These are phyloP conservation scores for Phtheirospermum japonicum DNA, from an alignment of 257 asterid genomes.

Conservation along the genomic window DNA sequence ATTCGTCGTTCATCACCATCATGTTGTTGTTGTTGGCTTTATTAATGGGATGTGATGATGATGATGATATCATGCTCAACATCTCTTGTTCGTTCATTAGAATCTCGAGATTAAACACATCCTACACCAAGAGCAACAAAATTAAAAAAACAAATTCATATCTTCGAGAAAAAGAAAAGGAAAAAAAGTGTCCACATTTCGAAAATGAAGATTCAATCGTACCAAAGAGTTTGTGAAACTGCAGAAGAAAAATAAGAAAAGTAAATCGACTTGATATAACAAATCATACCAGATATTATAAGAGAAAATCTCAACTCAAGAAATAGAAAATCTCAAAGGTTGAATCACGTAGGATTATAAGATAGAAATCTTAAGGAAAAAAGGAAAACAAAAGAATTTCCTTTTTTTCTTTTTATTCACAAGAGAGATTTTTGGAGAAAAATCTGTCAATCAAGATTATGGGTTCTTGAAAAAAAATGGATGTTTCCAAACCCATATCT, in stretches of 20 bases:
- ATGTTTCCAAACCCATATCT: background rate
- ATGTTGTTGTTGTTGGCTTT: slow-evolving; percentile 8
- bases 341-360: background rate
- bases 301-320: background rate
- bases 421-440: slow-evolving; percentile 34
- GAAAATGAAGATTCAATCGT: background rate
- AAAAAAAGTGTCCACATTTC: no score
- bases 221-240: background rate
- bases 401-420: background rate
- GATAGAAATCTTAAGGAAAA: background rate
- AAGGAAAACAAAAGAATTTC: background rate
- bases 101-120: slow-evolving; percentile 30
- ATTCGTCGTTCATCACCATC: slow-evolving; percentile 24
- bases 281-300: slow-evolving; percentile 32
- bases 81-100: no score
- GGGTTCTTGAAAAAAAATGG: slow-evolving; percentile 20
- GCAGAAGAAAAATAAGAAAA: background rate
- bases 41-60: background rate
- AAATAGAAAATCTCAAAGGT: background rate
- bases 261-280: background rate
- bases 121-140: background rate
- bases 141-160: background rate
- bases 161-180: no score
- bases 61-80: slow-evolving; percentile 32
- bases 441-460: slow-evolving; percentile 33